Evolutionary conservation across 768 basidiomycete species (phyloP), one percentile per base, ranked within the genome.

Genomic region (Russula abietina): DNA sequence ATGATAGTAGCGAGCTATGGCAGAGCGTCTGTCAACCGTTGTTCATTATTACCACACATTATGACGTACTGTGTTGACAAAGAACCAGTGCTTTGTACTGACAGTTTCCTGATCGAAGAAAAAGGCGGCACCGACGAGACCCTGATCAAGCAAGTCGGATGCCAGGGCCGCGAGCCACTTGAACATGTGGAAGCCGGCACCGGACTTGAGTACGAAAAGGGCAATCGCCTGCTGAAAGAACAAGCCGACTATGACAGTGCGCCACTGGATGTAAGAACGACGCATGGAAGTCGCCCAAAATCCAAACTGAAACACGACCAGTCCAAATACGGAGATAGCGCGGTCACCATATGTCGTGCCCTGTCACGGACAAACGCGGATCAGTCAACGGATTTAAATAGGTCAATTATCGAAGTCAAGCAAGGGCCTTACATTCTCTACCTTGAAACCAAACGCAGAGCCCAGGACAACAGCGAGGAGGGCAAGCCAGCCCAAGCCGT

Each of bases 141-240:
- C 87, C 73, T 89, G 78, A 16, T 72, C 72, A 60, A 96, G 79
- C 75, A 93, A 92, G 73, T 92, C 89, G n/a, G 81, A 78, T 7
- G 91, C 91, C 17, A 91, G 81, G 53, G 75, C 80, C 4, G 93
- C 90, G 63, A 94, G 82, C 84, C 89, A 93, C 55, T 78, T 81
- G 80, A 97, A 95, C 59, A 95, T 81, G 24, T 80, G 81, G 74
- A 88, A 93, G 22, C 93, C 93, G 50, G 91, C 92, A 50, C 77
- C 76, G 14, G 86, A 82, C 76, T 93, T 94, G 69, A 97, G 81
- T 38, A 95, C 93, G 72, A 96, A 93, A 49, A 96, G 79, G 1
- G 93, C 93, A 51, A 95, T 83, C 19, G 78, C 83, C 76, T 94
- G 92, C 71, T 97, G 93, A 48, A 88, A 68, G 74, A 93, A 86